Base-by-base conservation (phyloP, 169 alveolate species). In the Cryptosporidium baileyi region DNA sequence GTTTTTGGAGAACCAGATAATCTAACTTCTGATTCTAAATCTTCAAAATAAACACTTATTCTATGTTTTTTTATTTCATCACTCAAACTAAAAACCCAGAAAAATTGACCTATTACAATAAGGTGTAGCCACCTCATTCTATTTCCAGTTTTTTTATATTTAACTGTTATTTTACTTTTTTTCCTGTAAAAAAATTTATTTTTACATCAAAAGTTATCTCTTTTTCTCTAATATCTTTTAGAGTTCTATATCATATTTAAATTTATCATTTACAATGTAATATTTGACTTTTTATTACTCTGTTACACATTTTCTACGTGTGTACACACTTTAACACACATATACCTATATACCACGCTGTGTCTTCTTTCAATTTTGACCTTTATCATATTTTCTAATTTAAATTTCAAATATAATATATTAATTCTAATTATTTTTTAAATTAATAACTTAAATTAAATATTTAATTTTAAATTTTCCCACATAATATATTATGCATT, bases 281-380 rank as follows among this genome's bases (percentile, higher is more conserved):
- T 34, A 47, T 24, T 44, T 30, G 40, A 44, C 52, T 43, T 59
- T 24, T 59, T 30, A 43, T 44, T 22, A 65, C 44, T 65, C 38
- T 51, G 22, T 44, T 28, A 24, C 28, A 24, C 63, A 19, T 57
- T 17, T 57, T 57, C 63, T 41, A 38, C 32, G 81, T 65, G 81
- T 65, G 81, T 65, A 65, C 81, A 65, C 81, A 65, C 81, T 45
- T 65, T 44, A 65, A 65, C 81, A 65, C 81, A 65, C 81, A 65
- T n/a, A n/a, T n/a, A n/a, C n/a, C n/a, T n/a, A n/a, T n/a, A n/a
- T n/a, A n/a, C n/a, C n/a, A n/a, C n/a, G n/a, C n/a, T n/a, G n/a
- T n/a, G n/a, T n/a, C n/a, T n/a, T n/a, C n/a, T n/a, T n/a, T n/a
- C n/a, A n/a, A n/a, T n/a, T n/a, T n/a, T n/a, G n/a, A n/a, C n/a